phyloP scores from a whole-genome alignment of 768 basidiomycete species.

The Naganishia vaughanmartiniae region DNA sequence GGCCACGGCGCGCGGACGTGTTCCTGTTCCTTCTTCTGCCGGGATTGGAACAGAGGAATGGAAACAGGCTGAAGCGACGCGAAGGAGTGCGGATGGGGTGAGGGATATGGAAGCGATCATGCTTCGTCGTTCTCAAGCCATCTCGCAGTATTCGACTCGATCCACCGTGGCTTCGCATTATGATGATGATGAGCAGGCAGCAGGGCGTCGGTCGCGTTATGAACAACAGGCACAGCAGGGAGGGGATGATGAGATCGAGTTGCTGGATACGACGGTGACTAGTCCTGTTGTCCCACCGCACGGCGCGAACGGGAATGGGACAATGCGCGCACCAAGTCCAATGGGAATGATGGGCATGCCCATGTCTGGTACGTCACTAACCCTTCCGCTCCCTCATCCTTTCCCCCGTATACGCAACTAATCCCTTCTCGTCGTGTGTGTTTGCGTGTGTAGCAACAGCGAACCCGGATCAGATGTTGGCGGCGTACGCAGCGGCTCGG shows the following conservation, averaged over 20 bases:
- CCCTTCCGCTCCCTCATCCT: conserved; percentile 2
- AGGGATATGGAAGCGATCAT: conserved; percentile 48
- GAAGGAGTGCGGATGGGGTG: conserved; percentile 47
- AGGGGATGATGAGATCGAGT: conserved; percentile 34
- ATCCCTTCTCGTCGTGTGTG: neutral
- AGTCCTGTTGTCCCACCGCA: neutral
- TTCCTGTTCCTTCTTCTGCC: neutral
- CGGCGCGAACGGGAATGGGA: neutral
- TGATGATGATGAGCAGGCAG: conserved; percentile 15
- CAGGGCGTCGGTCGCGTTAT: too few species aligned
- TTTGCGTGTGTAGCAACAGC: neutral
- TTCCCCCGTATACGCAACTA: conserved; percentile 14
- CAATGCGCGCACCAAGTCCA: conserved; percentile 22
- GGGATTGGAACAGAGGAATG: conserved; percentile 6
- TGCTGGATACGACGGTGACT: conserved; percentile 36
- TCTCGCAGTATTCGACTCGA: conserved; percentile 43
- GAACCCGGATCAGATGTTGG: conserved; percentile 50
- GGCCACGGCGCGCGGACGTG: neutral
- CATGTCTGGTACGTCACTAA: conserved; percentile 17
- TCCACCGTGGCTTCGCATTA: neutral
- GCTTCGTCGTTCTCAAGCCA: conserved; percentile 44
- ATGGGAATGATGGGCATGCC: conserved; percentile 34
- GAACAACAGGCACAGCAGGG: neutral
- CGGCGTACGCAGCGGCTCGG: conserved; percentile 48
- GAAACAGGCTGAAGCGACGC: conserved; percentile 41